A percentile compares a stretch with the other conserved stretches of the same genome.
These are phyloP conservation scores for Pulchroboletus neoregius DNA, from an alignment of 1,284 basidiomycete species.

Conservation along the genomic window DNA sequence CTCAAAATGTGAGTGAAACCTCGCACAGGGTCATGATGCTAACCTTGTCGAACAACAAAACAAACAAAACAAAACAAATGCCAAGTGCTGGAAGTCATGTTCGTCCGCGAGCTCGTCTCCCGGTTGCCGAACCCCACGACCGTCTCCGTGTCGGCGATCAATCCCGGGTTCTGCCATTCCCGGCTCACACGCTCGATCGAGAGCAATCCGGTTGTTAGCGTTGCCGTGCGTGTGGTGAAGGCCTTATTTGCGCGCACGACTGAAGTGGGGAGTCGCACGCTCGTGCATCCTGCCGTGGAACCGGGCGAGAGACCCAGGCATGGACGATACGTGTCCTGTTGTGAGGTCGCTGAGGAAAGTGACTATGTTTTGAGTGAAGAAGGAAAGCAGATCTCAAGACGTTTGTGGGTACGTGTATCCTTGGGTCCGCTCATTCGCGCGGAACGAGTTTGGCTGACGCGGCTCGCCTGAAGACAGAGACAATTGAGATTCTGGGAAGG, in stretches of 20 bases:
- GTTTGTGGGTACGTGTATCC: conserved; percentile 26
- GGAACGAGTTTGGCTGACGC: conserved; percentile 3
- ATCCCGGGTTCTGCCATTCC: conserved; percentile 36
- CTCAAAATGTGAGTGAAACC: conserved; percentile 33
- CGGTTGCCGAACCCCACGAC: conserved; percentile 30
- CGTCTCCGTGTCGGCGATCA: conserved; percentile 34
- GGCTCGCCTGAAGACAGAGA: conserved; percentile 20
- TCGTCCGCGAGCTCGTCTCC: conserved; percentile 32
- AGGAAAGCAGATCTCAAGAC: conserved; percentile 25
- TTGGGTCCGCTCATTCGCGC: background rate
- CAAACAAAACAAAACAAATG: no score
- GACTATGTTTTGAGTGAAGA: conserved; percentile 28
- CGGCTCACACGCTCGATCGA: conserved; percentile 23
- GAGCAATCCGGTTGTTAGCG: background rate
- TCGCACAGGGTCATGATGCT: background rate
- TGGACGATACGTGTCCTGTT: conserved; percentile 28
- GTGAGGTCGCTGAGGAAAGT: conserved; percentile 25
- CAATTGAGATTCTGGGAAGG: conserved; percentile 22
- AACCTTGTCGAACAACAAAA: background rate
- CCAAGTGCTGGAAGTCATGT: conserved; percentile 33
- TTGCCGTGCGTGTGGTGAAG: conserved; percentile 9
- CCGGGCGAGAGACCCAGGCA: conserved; percentile 23
- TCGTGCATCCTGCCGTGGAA: conserved; percentile 28
- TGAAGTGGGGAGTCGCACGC: conserved; percentile 32
- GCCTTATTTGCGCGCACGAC: conserved; percentile 26